Evolutionary conservation across 2,329 filamentous ascomycete genomes (phyloP).

Genomic region (Colletotrichum eremochloae): DNA sequence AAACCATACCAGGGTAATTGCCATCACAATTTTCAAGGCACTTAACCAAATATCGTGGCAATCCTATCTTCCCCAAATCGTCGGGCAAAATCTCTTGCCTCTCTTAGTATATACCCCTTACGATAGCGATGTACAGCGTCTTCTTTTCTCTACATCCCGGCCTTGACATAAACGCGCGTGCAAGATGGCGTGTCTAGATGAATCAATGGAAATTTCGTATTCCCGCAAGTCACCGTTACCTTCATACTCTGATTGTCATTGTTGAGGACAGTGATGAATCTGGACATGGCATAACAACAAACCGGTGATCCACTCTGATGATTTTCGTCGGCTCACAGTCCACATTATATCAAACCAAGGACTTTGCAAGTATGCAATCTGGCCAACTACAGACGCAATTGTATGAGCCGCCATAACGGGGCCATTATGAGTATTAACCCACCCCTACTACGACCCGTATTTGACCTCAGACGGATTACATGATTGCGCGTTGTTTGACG

Average conservation of each 20-base stretch:
- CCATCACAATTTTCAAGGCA: not conserved
- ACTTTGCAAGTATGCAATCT: not conserved
- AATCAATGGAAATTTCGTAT: not conserved
- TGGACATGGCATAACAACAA: not conserved
- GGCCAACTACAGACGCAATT: not conserved
- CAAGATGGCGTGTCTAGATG: not conserved
- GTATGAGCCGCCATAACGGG: not conserved
- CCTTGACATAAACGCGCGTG: not conserved
- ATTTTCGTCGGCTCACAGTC: not conserved
- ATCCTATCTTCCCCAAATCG: not conserved
- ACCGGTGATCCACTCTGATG: not conserved
- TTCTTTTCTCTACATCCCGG: not conserved
- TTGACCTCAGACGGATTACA: not conserved
- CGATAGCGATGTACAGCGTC: slow-evolving; percentile 4
- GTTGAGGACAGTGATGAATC: not conserved
- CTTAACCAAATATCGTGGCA: not conserved
- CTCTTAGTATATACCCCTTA: slow-evolving; percentile 15
- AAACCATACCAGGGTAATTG: not conserved
- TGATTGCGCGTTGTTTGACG: not conserved
- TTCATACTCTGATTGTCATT: not conserved
- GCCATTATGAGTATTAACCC: not conserved
- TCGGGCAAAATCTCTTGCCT: not conserved
- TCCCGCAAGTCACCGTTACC: not conserved
- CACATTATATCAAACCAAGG: not conserved
- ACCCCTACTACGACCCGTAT: not conserved